These are phyloP conservation scores for Prosopis cineraria DNA, from an alignment of 306 rosid species.

Conservation along the genomic window DNA sequence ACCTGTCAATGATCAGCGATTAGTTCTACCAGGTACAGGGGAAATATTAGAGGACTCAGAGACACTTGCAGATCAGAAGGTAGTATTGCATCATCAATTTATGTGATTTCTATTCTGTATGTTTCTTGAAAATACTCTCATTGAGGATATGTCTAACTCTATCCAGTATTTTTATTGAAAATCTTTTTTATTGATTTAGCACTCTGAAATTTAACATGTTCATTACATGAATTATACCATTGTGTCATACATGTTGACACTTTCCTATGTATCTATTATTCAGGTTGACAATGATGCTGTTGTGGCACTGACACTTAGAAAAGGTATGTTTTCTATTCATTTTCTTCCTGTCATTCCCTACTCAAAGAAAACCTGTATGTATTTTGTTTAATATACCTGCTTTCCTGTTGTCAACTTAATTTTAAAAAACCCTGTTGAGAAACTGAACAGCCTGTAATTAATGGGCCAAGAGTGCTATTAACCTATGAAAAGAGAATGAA, in stretches of 20 bases:
- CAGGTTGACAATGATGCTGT: conserved; percentile 93
- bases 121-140: neutral
- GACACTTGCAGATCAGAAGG: conserved; percentile 93
- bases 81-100: conserved; percentile 15
- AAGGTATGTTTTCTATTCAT: conserved; percentile 51
- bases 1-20: conserved; percentile 64
- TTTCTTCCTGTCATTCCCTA: neutral
- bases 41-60: conserved; percentile 77
- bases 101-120: neutral
- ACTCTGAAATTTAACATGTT: neutral
- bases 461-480: too few relatives aligned
- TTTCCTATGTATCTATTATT: neutral
- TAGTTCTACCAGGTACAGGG: conserved; percentile 62
- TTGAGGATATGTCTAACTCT: neutral
- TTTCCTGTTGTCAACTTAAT: neutral
- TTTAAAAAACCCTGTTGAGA: neutral
- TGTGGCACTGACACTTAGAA: conserved; percentile 82
- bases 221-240: neutral
- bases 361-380: neutral
- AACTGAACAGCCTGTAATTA: neutral
- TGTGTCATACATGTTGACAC: neutral
- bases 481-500: too few relatives aligned
- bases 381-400: neutral
- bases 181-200: neutral
- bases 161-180: neutral